These are phyloP conservation scores for Gigaspora rosea DNA, from an alignment of 192 early-diverging fungal species.

Conservation along the genomic window DNA sequence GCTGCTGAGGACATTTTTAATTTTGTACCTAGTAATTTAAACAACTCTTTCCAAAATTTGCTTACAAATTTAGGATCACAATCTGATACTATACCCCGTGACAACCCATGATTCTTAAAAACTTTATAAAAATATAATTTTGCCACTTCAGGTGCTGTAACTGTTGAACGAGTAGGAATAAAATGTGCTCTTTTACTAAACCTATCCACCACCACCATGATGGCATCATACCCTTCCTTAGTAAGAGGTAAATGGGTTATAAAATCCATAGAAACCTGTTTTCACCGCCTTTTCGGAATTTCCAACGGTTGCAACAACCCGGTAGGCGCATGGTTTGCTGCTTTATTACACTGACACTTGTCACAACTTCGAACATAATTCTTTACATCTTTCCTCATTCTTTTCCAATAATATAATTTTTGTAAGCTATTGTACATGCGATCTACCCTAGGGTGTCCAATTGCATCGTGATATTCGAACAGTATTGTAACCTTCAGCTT, in stretches of 20 bases:
- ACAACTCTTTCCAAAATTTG: conserved; percentile 42
- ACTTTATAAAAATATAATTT: too few relatives aligned
- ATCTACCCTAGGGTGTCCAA: too few relatives aligned
- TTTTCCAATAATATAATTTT: conserved; percentile 27
- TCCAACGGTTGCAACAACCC: conserved; percentile 36
- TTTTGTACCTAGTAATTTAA: conserved; percentile 38
- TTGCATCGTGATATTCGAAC: too few relatives aligned
- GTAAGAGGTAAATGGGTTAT: conserved; percentile 34
- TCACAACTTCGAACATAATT: conserved; percentile 31
- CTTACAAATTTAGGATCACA: conserved; percentile 47
- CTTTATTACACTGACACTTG: conserved; percentile 38
- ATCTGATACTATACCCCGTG: conserved; percentile 58
- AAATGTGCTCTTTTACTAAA: too few relatives aligned
- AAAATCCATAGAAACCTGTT: conserved; percentile 46
- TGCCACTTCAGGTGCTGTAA: too few relatives aligned
- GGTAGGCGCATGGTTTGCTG: conserved; percentile 21
- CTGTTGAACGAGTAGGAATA: too few relatives aligned
- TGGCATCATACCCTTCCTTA: conserved; percentile 32
- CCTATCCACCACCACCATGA: too few relatives aligned
- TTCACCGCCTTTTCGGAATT: conserved; percentile 37
- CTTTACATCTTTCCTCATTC: conserved; percentile 8
- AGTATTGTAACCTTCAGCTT: too few relatives aligned
- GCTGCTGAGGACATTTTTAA: conserved; percentile 37
- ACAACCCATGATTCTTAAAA: too few relatives aligned
- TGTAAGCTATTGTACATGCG: background rate